Evolutionary conservation across 352 stramenopile species (phyloP), one percentile per base, ranked within the genome.

Genomic region (Thalassiosira livingstoniorum): DNA sequence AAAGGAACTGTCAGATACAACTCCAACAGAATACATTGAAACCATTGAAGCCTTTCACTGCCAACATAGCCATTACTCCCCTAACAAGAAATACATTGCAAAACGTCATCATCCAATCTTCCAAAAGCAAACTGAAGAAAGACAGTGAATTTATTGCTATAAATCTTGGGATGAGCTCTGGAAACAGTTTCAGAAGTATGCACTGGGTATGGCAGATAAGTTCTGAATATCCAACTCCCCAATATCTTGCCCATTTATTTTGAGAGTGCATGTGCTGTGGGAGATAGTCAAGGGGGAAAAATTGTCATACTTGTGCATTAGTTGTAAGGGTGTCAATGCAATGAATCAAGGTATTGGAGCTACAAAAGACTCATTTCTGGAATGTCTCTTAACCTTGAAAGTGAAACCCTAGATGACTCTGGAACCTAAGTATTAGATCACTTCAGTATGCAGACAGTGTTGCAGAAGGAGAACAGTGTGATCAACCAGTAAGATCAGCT

Each of bases 81-180:
- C 58, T 3, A 43, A 67, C n/a, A 67, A 39, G 21, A 67, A 67
- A 29, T 15, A 67, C 27, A 39, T 37, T 29, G 27, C 42, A 11
- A 67, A 42, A 29, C 4, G 7, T 23, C 58, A 29, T 3, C 58
- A 67, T 67, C 32, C 58, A 3, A 43, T 45, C 58, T 67, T 29
- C 5, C 58, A 5, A 3, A 67, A 31, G 21, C 58, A 67, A 43
- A 11, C 7, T 37, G 37, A 45, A 23, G 27, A 35, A 37, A 67
- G 42, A 37, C 13, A 21, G 7, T 7, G 5, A 11, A 35, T 67
- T 10, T 25, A 45, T 29, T 29, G 32, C 29, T 37, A 67, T 37
- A 29, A 67, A 23, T 45, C 58, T 23, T 45, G 29, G 25, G 37
- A 37, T 29, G 58, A 67, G 58, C 11, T 67, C 15, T 67, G 58